These are phyloP conservation scores for Globisporangium cystogenes DNA, from an alignment of 352 stramenopile species.

Conservation along the genomic window DNA sequence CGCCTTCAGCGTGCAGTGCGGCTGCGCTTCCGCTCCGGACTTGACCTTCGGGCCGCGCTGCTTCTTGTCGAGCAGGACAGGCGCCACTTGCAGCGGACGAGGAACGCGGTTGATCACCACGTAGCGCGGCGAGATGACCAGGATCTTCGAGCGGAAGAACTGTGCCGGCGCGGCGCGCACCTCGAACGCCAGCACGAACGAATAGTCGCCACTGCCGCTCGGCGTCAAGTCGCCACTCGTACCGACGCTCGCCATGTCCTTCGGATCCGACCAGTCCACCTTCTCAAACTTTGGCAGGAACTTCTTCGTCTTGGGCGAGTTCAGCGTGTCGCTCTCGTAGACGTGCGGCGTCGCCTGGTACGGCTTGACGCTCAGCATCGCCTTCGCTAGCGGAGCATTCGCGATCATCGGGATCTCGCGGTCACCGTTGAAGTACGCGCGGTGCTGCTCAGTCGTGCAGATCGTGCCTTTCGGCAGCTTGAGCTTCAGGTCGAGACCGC, in stretches of 20 bases:
- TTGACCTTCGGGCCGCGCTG: slow-evolving; percentile 27
- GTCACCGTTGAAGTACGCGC: slow-evolving; percentile 52
- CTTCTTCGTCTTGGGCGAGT: slow-evolving; percentile 51
- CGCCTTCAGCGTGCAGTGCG: slow-evolving; percentile 41
- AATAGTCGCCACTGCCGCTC: slow-evolving; percentile 35
- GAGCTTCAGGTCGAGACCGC: slow-evolving; percentile 65
- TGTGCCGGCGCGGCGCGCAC: slow-evolving; percentile 70
- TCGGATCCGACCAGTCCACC: slow-evolving; percentile 58
- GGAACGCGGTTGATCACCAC: slow-evolving; percentile 64
- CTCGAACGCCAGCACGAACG: slow-evolving; percentile 79
- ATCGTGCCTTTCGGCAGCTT: slow-evolving; percentile 52
- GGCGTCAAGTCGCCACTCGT: slow-evolving; percentile 65
- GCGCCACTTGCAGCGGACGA: slow-evolving; percentile 60
- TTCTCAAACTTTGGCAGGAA: slow-evolving; percentile 70
- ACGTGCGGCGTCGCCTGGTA: slow-evolving; percentile 59
- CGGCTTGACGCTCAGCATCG: slow-evolving; percentile 56
- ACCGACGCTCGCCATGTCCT: slow-evolving; percentile 70
- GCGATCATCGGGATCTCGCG: slow-evolving; percentile 64
- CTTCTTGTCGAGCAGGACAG: slow-evolving; percentile 80
- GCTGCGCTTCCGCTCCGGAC: slow-evolving; percentile 14
- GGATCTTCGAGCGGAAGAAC: slow-evolving; percentile 81
- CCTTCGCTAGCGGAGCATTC: slow-evolving; percentile 52
- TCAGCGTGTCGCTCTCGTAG: slow-evolving; percentile 51
- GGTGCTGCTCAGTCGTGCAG: slow-evolving; percentile 65
- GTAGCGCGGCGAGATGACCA: slow-evolving; percentile 72